A percentile compares a stretch with the other conserved stretches of the same genome.
Conservation (phyloP, 2,329 filamentous ascomycete genomes). For the Pseudocercospora macadamiae region DNA sequence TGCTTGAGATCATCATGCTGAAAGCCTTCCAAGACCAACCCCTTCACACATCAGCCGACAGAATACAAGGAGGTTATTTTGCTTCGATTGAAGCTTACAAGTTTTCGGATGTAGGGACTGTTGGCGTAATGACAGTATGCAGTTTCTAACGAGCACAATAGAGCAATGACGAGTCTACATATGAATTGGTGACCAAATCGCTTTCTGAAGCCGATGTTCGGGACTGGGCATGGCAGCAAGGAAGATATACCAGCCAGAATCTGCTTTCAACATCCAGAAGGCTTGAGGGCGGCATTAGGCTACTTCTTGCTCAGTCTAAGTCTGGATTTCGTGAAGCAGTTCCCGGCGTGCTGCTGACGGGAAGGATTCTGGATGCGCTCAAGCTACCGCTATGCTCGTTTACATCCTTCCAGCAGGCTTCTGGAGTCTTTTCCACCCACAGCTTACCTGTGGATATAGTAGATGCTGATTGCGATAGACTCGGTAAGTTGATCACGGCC, state of each 20-base stretch:
- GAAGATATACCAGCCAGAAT: neutral
- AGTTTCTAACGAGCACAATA: no score
- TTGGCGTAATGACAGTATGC: no score
- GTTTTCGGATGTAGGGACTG: neutral
- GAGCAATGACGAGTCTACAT: neutral
- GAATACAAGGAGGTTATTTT: neutral
- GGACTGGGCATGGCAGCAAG: constrained; percentile 10
- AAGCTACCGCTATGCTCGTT: constrained; percentile 11
- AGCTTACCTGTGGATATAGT: neutral
- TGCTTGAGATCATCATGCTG: neutral
- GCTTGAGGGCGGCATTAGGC: constrained; percentile 2
- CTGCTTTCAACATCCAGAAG: neutral
- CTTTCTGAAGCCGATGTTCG: constrained; percentile 5
- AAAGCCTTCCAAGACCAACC: constrained; percentile 2
- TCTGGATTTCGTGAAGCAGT: constrained; percentile 4
- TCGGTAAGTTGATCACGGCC: constrained; percentile 4
- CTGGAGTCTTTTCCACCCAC: constrained; percentile 13
- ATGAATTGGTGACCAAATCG: neutral
- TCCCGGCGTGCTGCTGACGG: neutral
- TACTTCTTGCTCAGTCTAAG: constrained; percentile 18
- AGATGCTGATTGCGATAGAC: neutral
- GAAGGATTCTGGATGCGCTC: constrained; percentile 6
- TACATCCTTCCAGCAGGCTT: constrained; percentile 12
- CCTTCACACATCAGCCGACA: neutral
- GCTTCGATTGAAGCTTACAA: constrained; percentile 8